Conservation (phyloP, 2,329 filamentous ascomycete species). For the Neopestalotiopsis clavispora region DNA sequence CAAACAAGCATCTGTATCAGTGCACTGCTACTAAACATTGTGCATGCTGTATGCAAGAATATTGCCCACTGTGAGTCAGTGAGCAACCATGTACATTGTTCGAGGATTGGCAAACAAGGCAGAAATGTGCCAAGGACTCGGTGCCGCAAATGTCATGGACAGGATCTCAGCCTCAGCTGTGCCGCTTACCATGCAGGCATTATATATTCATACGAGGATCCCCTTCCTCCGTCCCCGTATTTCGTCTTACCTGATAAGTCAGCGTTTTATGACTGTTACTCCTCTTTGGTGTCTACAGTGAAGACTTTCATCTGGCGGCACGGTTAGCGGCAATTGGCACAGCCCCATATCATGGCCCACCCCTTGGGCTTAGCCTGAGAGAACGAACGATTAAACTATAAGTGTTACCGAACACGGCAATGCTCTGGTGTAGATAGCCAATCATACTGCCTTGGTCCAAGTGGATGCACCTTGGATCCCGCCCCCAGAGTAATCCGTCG, state of each 20-base stretch:
- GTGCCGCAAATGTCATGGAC: not conserved
- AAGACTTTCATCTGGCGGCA: not conserved
- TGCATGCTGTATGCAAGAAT: too few relatives aligned
- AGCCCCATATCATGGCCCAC: not conserved
- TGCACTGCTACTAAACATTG: too few relatives aligned
- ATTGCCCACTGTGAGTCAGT: too few relatives aligned
- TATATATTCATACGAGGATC: not conserved
- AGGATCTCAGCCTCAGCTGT: not conserved
- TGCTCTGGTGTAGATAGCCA: not conserved
- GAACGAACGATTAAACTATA: not conserved
- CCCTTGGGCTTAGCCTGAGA: not conserved
- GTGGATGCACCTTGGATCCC: not conserved
- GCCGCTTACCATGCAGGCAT: not conserved
- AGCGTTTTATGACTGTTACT: too few relatives aligned
- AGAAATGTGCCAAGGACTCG: not conserved
- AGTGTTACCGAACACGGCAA: not conserved
- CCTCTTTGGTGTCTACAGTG: too few relatives aligned
- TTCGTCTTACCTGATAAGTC: too few relatives aligned
- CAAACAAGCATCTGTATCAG: too few relatives aligned
- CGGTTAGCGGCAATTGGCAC: not conserved
- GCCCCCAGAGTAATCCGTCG: not conserved
- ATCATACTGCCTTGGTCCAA: not conserved
- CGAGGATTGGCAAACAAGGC: not conserved
- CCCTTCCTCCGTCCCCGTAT: not conserved
- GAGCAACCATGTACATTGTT: too few relatives aligned